Conservation (phyloP, 306 rosid species). For the Malus orientalis region DNA sequence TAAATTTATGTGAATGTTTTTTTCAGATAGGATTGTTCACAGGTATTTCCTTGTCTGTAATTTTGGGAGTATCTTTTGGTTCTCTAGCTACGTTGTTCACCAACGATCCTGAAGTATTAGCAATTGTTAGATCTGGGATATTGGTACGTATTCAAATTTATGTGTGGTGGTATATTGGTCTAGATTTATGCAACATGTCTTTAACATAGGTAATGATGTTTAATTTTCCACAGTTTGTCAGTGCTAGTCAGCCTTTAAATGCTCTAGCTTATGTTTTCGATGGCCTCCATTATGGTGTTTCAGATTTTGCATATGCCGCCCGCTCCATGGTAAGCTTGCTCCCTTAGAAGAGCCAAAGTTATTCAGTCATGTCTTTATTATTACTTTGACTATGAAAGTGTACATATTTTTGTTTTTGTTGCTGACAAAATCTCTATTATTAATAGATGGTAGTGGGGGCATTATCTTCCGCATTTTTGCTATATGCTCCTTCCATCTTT, state of each 20-base stretch:
- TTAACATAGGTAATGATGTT: conserved; percentile 10
- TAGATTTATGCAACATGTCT: neutral
- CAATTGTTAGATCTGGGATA: conserved; percentile 56
- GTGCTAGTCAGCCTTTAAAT: conserved; percentile 91
- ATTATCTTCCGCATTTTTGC: conserved; percentile 60
- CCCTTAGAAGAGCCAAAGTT: conserved; percentile 3
- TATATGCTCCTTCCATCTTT: conserved; percentile 39
- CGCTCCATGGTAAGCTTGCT: conserved; percentile 66
- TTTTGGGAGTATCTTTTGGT: conserved; percentile 73
- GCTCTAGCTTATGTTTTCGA: conserved; percentile 82
- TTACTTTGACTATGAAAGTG: conserved; percentile 1
- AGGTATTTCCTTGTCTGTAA: conserved; percentile 57
- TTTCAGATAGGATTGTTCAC: conserved; percentile 71
- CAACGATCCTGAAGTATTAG: conserved; percentile 69
- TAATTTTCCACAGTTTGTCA: conserved; percentile 52
- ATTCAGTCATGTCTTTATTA: conserved; percentile 1
- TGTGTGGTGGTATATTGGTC: conserved; percentile 8
- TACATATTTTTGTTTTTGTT: neutral
- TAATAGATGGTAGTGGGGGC: conserved; percentile 67
- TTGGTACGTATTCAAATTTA: conserved; percentile 50
- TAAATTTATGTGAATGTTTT: conserved; percentile 5
- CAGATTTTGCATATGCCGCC: conserved; percentile 92
- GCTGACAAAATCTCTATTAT: conserved; percentile 6
- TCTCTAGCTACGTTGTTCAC: conserved; percentile 76
- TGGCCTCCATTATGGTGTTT: conserved; percentile 89